Evolutionary conservation across 352 stramenopile genomes (phyloP).

Genomic region (Globisporangium spinosum): DNA sequence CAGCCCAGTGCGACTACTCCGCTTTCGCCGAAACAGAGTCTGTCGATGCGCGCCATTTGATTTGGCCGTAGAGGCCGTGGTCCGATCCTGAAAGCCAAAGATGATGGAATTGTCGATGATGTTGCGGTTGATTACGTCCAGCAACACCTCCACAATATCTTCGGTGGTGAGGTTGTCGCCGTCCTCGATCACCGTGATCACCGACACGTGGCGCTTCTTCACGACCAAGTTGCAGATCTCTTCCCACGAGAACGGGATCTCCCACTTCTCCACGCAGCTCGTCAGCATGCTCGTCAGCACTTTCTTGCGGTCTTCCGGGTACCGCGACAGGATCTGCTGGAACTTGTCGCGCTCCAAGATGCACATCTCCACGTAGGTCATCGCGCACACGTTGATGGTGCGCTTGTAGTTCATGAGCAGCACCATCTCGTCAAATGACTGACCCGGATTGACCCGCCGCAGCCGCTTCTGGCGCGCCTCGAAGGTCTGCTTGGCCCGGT

Average conservation of each 20-base stretch:
- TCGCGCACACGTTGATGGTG: conserved; percentile 19
- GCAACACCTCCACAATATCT: conserved; percentile 6
- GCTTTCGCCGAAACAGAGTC: neutral
- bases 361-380: conserved; percentile 26
- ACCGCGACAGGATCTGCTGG: conserved; percentile 15
- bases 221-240: conserved; percentile 6
- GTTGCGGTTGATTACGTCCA: conserved; percentile 5
- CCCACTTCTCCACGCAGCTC: conserved; percentile 19
- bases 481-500: neutral
- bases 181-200: conserved; percentile 3
- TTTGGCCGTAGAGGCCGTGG: neutral
- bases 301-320: conserved; percentile 16
- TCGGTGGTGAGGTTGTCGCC: conserved; percentile 8
- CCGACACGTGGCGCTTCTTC: neutral
- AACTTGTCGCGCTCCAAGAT: conserved; percentile 17
- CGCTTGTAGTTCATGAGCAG: conserved; percentile 27
- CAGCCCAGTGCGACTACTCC: conserved; percentile 2
- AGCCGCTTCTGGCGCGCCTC: conserved; percentile 2
- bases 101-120: conserved; percentile 2
- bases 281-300: conserved; percentile 22
- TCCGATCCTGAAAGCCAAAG: conserved; percentile 12
- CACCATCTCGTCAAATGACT: conserved; percentile 32
- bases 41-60: neutral
- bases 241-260: conserved; percentile 13
- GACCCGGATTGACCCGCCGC: conserved; percentile 16